These are phyloP conservation scores for Eleusine coracana DNA, from an alignment of 176 grass and related monocot genomes.

Conservation along the genomic window DNA sequence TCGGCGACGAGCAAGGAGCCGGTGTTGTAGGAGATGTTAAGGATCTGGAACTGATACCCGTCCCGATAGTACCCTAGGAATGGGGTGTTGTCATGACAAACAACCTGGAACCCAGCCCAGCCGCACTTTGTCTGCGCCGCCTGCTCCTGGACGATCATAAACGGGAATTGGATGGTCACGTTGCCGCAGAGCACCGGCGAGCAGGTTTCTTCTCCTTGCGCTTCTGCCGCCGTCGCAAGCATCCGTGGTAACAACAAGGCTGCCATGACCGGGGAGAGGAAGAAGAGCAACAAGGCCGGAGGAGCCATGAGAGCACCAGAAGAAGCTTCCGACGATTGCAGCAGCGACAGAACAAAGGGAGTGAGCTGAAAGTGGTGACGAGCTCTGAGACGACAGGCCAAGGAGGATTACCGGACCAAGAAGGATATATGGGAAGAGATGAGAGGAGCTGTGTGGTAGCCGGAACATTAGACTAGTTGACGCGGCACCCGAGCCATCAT, in stretches of 20 bases:
- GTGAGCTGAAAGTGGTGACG: background rate
- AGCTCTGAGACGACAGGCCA: background rate
- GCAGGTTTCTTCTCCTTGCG: background rate
- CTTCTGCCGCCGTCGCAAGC: background rate
- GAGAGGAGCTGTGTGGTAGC: too few relatives aligned
- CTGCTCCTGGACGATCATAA: background rate
- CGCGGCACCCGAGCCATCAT: background rate
- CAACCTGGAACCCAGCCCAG: background rate
- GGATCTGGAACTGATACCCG: accelerated
- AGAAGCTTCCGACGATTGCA: background rate
- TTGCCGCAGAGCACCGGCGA: background rate
- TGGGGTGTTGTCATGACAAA: accelerated
- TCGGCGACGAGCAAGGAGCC: slow-evolving; percentile 23
- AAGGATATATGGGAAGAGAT: too few relatives aligned
- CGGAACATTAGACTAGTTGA: slow-evolving; percentile 35
- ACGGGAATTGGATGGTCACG: background rate
- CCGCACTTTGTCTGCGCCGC: background rate
- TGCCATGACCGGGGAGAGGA: background rate
- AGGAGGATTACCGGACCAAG: background rate
- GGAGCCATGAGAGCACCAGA: background rate
- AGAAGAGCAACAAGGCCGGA: background rate
- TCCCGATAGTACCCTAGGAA: background rate
- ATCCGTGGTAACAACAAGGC: too few relatives aligned
- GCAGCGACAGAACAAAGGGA: background rate
- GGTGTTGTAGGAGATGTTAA: slow-evolving; percentile 25